Evolutionary conservation across 331 rosid genomes (phyloP).

Genomic region (Cucumis variabilis): DNA sequence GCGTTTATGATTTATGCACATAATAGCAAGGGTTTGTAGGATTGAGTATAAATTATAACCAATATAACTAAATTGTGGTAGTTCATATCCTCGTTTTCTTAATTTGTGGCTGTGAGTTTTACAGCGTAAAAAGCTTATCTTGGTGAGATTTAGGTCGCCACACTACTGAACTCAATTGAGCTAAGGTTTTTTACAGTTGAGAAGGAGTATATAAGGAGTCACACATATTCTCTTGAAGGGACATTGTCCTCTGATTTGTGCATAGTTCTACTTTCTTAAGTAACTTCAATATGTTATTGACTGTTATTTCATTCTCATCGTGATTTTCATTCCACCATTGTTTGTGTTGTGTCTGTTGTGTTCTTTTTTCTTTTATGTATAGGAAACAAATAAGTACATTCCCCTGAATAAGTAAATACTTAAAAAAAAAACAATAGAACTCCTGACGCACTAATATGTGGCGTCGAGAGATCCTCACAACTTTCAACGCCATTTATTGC

Average conservation of each 20-base stretch:
- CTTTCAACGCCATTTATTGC: too few species aligned
- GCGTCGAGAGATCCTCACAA: too few species aligned
- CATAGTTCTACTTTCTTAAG: slow-evolving; percentile 5
- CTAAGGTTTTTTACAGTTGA: slow-evolving; percentile 59
- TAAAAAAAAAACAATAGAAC: too few species aligned
- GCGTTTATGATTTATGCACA: slow-evolving; percentile 10
- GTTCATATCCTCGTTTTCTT: slow-evolving; percentile 5
- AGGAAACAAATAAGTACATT: background rate
- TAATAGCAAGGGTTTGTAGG: slow-evolving; percentile 12
- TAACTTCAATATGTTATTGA: background rate
- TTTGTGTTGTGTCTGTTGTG: background rate
- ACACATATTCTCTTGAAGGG: slow-evolving; percentile 54
- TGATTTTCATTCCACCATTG: background rate
- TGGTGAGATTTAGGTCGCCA: slow-evolving; percentile 87
- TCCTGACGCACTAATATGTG: too few species aligned
- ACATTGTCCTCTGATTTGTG: background rate
- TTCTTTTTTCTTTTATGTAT: background rate
- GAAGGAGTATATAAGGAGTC: slow-evolving; percentile 64
- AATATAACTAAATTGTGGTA: background rate
- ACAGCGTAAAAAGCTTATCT: slow-evolving; percentile 58
- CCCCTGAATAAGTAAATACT: too few species aligned
- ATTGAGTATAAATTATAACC: too few species aligned
- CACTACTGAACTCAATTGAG: slow-evolving; percentile 68
- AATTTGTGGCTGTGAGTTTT: too few species aligned
- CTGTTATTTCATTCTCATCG: background rate